Evolutionary conservation across 345 rosid species (phyloP), one percentile per base, ranked within the genome.

Genomic region (Acer negundo): DNA sequence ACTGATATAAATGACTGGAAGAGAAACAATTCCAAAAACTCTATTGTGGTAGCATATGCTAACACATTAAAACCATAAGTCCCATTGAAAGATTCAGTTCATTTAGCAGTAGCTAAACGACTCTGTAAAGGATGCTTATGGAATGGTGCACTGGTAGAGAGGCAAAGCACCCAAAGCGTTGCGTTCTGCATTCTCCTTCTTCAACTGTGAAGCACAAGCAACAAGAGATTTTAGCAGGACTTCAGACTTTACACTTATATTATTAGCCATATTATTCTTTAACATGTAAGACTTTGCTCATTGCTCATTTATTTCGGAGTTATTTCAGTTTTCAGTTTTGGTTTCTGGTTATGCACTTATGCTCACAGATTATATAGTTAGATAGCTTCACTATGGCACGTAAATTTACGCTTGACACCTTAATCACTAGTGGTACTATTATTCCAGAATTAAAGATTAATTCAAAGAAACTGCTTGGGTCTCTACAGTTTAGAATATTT

Each of bases 161-260:
- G 98, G 99, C 85, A 92, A 80, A 74, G 99, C 99, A 76, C 94
- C 99, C 86, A 94, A 84, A 70, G 97, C 92, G 75, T 91, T 94
- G 28, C 97, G 94, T 78, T 94, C 99, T 56, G 86, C 90, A 0
- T 79, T 85, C 86, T 96, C 99, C 83, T 77, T 90, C 86, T 92
- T 85, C 77, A 94, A 98, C 99, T 94, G 84, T 85, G 84, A 72
- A 53, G 78, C 31, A 75, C 55, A 31, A 68, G 58, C 4, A 56
- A 46, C 62, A 20, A 40, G 35, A 15, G 7, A 40, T 22, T 24
- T 63, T 56, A 73, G 28, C 47, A 69, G 16, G 56, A 15, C 17
- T 61, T 46, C 44, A 44, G 19, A 24, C 28, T 66, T 64, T 65
- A 56, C 2, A 51, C 11, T 6, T 15, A 22, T 0, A 24, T 17